Conservation (phyloP, 495 filamentous ascomycete species). For the Lasiosphaeria miniovina region DNA sequence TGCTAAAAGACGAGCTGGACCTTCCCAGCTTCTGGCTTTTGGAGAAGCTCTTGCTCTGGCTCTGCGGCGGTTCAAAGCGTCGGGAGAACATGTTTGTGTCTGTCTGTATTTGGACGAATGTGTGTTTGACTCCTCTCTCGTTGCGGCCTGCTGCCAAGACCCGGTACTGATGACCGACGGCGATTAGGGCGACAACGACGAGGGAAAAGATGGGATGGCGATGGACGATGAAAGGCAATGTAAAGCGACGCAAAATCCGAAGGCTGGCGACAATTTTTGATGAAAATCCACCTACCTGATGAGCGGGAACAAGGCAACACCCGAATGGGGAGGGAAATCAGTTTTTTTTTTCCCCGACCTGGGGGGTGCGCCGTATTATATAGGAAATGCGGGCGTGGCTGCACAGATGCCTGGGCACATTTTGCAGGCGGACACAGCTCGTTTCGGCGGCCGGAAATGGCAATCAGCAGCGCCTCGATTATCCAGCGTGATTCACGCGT, state of each 20-base stretch:
- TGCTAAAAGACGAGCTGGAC: slow-evolving; percentile 46
- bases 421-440: slow-evolving; percentile 12
- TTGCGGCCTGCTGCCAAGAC: background rate
- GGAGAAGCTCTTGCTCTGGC: slow-evolving; percentile 41
- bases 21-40: slow-evolving; percentile 37
- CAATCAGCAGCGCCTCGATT: slow-evolving; percentile 10
- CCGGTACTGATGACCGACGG: background rate
- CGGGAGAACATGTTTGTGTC: slow-evolving; percentile 40
- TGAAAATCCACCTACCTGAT: slow-evolving; percentile 24
- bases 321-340: slow-evolving; percentile 16
- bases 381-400: slow-evolving; percentile 21
- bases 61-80: slow-evolving; percentile 36
- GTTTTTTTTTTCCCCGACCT: slow-evolving; percentile 12
- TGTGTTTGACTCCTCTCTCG: background rate
- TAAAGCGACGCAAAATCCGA: slow-evolving; percentile 14
- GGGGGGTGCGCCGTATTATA: slow-evolving; percentile 23
- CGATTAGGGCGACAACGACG: background rate
- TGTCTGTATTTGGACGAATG: background rate
- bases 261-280: slow-evolving; percentile 10
- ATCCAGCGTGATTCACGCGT: slow-evolving; percentile 32
- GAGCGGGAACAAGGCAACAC: slow-evolving; percentile 10
- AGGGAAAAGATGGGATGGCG: slow-evolving; percentile 11
- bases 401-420: slow-evolving; percentile 30
- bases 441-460: slow-evolving; percentile 26
- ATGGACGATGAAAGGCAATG: slow-evolving; percentile 5